Evolutionary conservation across 1,139 yeast genomes (phyloP), one percentile per base, ranked within the genome.

Genomic region (Sugiyamaella pinicola): DNA sequence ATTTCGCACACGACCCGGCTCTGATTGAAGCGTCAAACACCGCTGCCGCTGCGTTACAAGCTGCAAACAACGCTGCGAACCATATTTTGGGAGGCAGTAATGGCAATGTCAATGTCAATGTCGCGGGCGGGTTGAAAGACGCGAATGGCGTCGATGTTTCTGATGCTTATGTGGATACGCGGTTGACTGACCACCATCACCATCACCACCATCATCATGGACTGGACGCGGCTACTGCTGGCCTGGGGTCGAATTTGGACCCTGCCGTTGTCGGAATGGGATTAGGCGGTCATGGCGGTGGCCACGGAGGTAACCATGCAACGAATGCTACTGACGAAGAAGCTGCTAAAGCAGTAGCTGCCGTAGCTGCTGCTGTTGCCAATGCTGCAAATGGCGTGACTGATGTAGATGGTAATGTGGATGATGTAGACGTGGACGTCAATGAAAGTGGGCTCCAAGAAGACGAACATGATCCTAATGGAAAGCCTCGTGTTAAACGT

Each of bases 401-500:
- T 4, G 21, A 13, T 22, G 26, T 4, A 22, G 33, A 22, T 18
- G 49, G 43, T 7, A 18, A 15, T 12, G 39, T 13, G 13, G 21
- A 21, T 7, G 15, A 12, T 12, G 49, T n/a, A 9, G 42, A 17
- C 28, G 35, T 12, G 6, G 40, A 22, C 33, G 40, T n/a, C 15
- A 40, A 13, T 5, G 47, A 29, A 1, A 22, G n/a, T 8, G 46
- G 12, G 35, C 37, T 13, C 4, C 37, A 31, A 4, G 47, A 19
- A 9, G 47, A 31, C 15, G 39, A 15, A 9, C 17, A 19, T 3
- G 47, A 43, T 12, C 31, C 26, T 2, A 15, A 31, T 15, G 44
- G 22, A 2, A 52, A 52, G 24, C 49, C 52, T 17, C 51, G 52
- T 21, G 24, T 52, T 21, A 52, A 52, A 18, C 45, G 55, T 2